A percentile compares a stretch with the other conserved stretches of the same genome.
Conservation (phyloP, 75 land plant genomes). For the Selaginella tamariscina region DNA sequence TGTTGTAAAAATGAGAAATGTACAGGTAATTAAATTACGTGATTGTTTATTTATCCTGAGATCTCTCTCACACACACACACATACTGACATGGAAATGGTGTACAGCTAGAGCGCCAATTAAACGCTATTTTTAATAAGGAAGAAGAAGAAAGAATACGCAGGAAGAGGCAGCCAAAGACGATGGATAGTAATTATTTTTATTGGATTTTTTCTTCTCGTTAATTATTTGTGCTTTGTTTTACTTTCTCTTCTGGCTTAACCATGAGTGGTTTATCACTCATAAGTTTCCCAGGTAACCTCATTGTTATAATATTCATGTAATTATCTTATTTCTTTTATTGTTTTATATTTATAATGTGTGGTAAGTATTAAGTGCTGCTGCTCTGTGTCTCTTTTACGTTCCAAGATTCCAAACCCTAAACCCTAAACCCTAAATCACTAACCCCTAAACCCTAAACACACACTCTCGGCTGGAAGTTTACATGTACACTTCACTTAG, state of each 20-base stretch:
- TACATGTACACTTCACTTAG: too few species aligned
- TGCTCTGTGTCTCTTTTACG: too few species aligned
- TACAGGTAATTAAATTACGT: constrained; percentile 8
- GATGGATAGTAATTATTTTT: constrained; percentile 4
- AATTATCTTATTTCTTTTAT: too few species aligned
- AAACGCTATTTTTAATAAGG: constrained; percentile 14
- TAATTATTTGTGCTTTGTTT: neutral
- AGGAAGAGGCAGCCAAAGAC: constrained; percentile 14
- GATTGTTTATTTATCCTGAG: neutral
- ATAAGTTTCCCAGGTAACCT: too few species aligned
- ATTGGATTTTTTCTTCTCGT: too few species aligned
- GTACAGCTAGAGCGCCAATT: constrained; percentile 17
- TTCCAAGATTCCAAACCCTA: too few species aligned
- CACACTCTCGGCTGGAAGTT: too few species aligned
- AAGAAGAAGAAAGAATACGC: constrained; percentile 19
- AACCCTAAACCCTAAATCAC: too few species aligned
- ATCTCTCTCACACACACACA: neutral
- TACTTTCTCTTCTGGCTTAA: neutral
- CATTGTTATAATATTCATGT: too few species aligned
- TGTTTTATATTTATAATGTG: too few species aligned
- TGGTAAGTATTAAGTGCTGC: too few species aligned
- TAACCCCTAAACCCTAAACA: too few species aligned
- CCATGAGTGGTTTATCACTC: neutral
- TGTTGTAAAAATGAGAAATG: constrained; percentile 10
- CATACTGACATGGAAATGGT: neutral